Evolutionary conservation across 1,284 basidiomycete genomes (phyloP), one percentile per base, ranked within the genome.

Genomic region (Agaricales sp.): DNA sequence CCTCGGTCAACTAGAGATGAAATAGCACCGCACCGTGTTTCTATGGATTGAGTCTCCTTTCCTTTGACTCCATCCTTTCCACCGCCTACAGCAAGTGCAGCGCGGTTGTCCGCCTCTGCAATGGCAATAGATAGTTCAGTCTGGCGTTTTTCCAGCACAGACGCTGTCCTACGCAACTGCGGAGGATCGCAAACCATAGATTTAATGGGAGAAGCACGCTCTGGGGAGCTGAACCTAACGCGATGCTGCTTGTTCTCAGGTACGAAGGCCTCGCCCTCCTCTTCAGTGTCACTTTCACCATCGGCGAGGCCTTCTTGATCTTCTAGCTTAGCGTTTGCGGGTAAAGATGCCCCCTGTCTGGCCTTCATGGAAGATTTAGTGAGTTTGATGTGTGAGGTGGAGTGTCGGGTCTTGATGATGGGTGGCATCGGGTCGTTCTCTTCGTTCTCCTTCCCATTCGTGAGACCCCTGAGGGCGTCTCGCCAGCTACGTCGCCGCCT

Each of bases 1-100:
- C 92, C 78, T 11, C 77, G 77, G 37, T 75, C 74, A 45, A 64
- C 68, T n/a, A n/a, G n/a, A n/a, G n/a, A n/a, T n/a, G n/a, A n/a
- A n/a, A n/a, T n/a, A n/a, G n/a, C n/a, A n/a, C n/a, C n/a, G n/a
- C n/a, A n/a, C n/a, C n/a, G n/a, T 11, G 30, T 35, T n/a, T 35
- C 30, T 35, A 35, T 35, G 11, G 30, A 35, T 30, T 57, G 57
- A 52, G 62, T 64, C 61, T 68, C 58, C 55, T 55, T 48, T 55
- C 54, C 48, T 48, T 59, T 52, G 54, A 54, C 55, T 59, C 51
- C 60, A 61, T 61, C 58, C 55, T 55, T 48, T 51, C 56, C 51
- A 45, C 48, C 48, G 12, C 55, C 43, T 48, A 59, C 55, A 14
- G 55, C 55, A 54, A 61, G 62, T 30, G 62, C 62, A n/a, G 71